phyloP scores from a whole-genome alignment of 306 rosid genomes.

The Vachellia pachyceras region DNA sequence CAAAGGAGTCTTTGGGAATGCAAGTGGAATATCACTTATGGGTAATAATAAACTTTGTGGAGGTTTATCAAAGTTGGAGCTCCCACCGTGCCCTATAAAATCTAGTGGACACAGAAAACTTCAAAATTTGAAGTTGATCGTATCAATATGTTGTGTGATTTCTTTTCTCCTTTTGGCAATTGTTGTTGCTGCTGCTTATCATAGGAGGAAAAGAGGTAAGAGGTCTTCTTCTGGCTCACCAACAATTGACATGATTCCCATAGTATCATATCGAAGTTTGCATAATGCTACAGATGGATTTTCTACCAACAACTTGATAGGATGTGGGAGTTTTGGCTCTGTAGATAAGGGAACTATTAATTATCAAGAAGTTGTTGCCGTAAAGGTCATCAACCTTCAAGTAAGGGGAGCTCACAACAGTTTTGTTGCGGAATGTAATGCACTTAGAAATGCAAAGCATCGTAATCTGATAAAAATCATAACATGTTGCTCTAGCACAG shows the following conservation, averaged over 20 bases:
- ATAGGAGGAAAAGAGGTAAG: not conserved
- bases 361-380: not conserved
- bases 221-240: not conserved
- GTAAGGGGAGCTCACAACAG: not conserved
- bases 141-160: not conserved
- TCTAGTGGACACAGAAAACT: not conserved
- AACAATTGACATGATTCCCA: not conserved
- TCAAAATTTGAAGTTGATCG: not conserved
- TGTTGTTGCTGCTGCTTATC: not conserved
- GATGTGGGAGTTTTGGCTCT: not conserved
- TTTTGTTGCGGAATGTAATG: not conserved
- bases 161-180: not conserved
- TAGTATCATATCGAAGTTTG: not conserved
- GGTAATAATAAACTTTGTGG: conserved; percentile 19
- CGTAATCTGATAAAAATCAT: not conserved
- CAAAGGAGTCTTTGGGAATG: not conserved
- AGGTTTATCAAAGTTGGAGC: not conserved
- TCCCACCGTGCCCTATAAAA: conserved; percentile 14
- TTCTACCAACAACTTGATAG: not conserved
- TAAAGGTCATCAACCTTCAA: not conserved
- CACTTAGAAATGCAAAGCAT: not conserved
- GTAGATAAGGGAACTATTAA: not conserved
- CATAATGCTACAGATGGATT: not conserved
- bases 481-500: not conserved
- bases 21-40: not conserved